Base-by-base conservation (phyloP, 495 filamentous ascomycete genomes). In the Amphirosellinia nigrospora region DNA sequence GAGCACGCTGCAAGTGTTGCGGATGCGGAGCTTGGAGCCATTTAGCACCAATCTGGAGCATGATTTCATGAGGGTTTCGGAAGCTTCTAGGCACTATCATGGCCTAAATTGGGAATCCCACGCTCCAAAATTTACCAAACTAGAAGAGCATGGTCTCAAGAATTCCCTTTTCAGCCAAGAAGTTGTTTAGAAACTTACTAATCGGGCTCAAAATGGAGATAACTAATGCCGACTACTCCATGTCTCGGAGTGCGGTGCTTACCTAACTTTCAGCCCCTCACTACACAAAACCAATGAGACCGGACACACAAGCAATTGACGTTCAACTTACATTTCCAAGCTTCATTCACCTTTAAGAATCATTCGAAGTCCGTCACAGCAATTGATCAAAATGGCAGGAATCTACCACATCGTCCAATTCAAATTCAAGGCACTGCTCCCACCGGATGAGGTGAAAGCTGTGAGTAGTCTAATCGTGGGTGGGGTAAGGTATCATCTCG, bases 321-420 rank as follows among this genome's bases (percentile, higher is more conserved):
- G 28, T 58, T 6, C 30, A 13, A 53, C 50, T 30, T 30, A 11
- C 26, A 13, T 53, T 53, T 30, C 23, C 26, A 53, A 53, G 50
- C 50, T 53, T 53, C 55, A 58, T 36, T 53, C 55, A 58, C 21
- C 16, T 4, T 19, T 16, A 58, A 19, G 13, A 58, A 58, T 19
- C 55, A 36, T 36, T 46, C 60, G 28, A 28, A 46, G n/a, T 21
- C 10, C 0, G 59, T 32, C n/a, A 19, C 30, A 61, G n/a, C 19
- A 48, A 70, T 48, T 43, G 26, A 46, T n/a, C 68, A 66, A 34
- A 28, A 88, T 88, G 87, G 70, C 81, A n/a, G n/a, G n/a, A 8
- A 86, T 89, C 65, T 80, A 83, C 21, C 88, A 89, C 66, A 84
- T 89, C 38, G 85, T 89, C 15, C 74, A 86, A 19, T 86, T 90